phyloP scores from a whole-genome alignment of 2,329 filamentous ascomycete species.

The Raffaelea arxii region DNA sequence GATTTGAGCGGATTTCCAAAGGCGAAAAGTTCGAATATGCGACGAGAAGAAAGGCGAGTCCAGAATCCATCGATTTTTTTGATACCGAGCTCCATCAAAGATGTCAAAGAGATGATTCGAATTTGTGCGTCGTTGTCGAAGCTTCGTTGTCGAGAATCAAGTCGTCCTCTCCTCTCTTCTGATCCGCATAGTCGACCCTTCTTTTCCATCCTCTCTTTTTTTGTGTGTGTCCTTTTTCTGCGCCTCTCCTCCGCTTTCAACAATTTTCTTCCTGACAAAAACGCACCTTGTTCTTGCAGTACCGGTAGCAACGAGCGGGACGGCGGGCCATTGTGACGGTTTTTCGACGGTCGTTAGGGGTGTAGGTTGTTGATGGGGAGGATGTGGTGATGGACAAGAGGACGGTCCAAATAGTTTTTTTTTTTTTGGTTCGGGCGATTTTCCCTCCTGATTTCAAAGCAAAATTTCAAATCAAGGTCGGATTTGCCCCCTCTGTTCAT shows the following conservation, averaged over 20 bases:
- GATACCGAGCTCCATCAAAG: too few species aligned
- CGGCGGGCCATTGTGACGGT: conserved; percentile 95
- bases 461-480: conserved; percentile 12
- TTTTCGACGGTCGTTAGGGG: conserved; percentile 21
- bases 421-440: conserved; percentile 11
- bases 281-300: conserved; percentile 99
- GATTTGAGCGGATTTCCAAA: too few species aligned
- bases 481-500: neutral
- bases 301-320: conserved; percentile 99
- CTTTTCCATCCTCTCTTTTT: conserved; percentile 4
- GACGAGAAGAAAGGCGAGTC: too few species aligned
- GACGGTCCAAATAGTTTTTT: conserved; percentile 7
- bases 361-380: conserved; percentile 24
- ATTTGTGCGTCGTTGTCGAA: neutral
- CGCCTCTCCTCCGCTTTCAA: too few species aligned
- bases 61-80: too few species aligned
- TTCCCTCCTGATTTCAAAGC: conserved; percentile 53
- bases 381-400: neutral
- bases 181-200: neutral
- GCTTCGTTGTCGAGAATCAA: neutral
- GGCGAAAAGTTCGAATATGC: too few species aligned
- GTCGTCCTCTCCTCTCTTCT: neutral
- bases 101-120: too few species aligned
- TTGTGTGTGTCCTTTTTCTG: conserved; percentile 4
- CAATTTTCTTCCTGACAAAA: conserved; percentile 9